phyloP scores from a whole-genome alignment of 2,329 filamentous ascomycete genomes.

The Monosporascus sp. region DNA sequence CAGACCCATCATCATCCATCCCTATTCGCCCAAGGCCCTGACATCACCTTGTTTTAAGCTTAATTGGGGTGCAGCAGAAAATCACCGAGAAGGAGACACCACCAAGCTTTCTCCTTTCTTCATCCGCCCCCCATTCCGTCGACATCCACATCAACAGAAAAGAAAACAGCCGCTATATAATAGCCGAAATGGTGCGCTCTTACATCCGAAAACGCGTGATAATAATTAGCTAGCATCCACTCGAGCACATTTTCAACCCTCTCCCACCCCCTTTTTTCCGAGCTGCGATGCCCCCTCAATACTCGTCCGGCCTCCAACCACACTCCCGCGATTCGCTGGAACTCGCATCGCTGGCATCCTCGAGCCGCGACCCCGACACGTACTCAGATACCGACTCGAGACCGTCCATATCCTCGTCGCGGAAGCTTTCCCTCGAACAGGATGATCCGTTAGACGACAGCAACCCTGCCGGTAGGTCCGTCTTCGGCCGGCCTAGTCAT shows the following conservation, averaged over 20 bases:
- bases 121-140: background rate
- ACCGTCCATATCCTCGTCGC: constrained; percentile 88
- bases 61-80: background rate
- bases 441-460: constrained; percentile 71
- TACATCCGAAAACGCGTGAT: background rate
- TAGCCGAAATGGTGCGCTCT: background rate
- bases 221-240: background rate
- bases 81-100: background rate
- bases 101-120: background rate
- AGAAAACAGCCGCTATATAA: background rate
- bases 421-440: constrained; percentile 80
- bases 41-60: too few relatives aligned
- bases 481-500: constrained; percentile 36
- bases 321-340: constrained; percentile 84
- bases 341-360: constrained; percentile 89
- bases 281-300: constrained; percentile 35
- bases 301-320: constrained; percentile 38
- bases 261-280: constrained; percentile 2
- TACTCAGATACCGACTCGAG: constrained; percentile 66
- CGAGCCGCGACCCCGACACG: constrained; percentile 59
- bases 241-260: background rate
- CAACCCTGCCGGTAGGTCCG: constrained; percentile 43
- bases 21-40: too few relatives aligned
- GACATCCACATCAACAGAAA: background rate
- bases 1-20: too few relatives aligned